A percentile compares a stretch with the other conserved stretches of the same genome.
These are phyloP conservation scores for Glaciozyma martinii DNA, from an alignment of 768 basidiomycete species.

Conservation along the genomic window DNA sequence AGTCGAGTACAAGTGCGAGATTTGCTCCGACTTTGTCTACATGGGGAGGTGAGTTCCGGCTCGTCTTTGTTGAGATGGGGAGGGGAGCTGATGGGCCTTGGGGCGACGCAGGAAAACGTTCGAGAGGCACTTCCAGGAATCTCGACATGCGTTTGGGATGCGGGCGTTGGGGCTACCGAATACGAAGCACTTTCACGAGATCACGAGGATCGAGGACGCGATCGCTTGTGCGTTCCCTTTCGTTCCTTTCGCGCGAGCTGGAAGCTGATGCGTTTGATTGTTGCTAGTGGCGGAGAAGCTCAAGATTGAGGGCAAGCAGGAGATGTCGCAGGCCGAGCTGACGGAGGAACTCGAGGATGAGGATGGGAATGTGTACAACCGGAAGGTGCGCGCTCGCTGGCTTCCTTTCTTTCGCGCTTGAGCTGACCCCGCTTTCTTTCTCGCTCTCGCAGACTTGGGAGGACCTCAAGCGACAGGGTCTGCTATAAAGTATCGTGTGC, in stretches of 20 bases:
- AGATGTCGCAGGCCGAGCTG: constrained; percentile 84
- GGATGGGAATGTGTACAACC: constrained; percentile 96
- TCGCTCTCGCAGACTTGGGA: constrained; percentile 28
- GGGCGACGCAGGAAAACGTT: constrained; percentile 70
- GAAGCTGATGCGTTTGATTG: not conserved
- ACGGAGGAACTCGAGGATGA: constrained; percentile 98
- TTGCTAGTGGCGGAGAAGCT: constrained; percentile 84
- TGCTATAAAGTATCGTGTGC: constrained; percentile 11
- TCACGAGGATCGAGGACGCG: constrained; percentile 93
- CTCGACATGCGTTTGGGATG: constrained; percentile 96
- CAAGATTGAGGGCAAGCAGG: constrained; percentile 90
- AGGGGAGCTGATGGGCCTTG: not conserved
- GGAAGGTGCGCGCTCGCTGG: constrained; percentile 46
- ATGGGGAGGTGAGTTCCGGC: constrained; percentile 67
- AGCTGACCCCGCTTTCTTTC: not conserved
- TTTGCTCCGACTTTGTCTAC: constrained; percentile 92
- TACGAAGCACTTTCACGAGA: constrained; percentile 98
- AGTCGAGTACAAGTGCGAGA: constrained; percentile 96
- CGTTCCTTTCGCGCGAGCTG: not conserved
- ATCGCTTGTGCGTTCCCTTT: constrained; percentile 61
- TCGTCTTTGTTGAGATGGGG: not conserved
- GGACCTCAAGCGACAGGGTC: constrained; percentile 35
- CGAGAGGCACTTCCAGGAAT: constrained; percentile 94
- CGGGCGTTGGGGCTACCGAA: constrained; percentile 92
- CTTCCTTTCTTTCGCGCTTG: no score